A percentile compares a stretch with the other conserved stretches of the same genome.
Evolutionary conservation across 1,139 yeast genomes (phyloP).

Genomic region (Nakaseomyces bracarensis): DNA sequence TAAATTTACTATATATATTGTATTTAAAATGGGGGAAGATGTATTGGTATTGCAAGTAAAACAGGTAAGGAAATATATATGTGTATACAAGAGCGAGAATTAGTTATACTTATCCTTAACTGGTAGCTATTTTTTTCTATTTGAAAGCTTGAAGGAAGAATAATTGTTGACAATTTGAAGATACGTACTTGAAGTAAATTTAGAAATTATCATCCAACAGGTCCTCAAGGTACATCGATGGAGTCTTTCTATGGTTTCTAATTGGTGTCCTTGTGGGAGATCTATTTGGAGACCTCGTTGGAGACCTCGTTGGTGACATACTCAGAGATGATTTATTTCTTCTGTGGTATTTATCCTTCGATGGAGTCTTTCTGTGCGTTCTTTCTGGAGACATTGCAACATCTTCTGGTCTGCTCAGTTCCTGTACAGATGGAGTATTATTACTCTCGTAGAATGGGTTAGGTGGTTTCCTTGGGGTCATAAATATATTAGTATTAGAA

Average conservation of each 20-base stretch:
- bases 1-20: too few species aligned
- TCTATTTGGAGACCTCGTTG: slow-evolving; percentile 5
- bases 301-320: slow-evolving; percentile 10
- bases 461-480: slow-evolving; percentile 6
- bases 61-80: too few species aligned
- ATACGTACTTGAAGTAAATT: too few species aligned
- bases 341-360: slow-evolving; percentile 16
- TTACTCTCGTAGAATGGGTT: neutral
- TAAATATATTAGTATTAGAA: slow-evolving; percentile 9
- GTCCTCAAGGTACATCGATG: slow-evolving; percentile 51
- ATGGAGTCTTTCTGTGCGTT: slow-evolving; percentile 16
- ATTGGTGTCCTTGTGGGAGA: slow-evolving; percentile 10
- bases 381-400: slow-evolving; percentile 28
- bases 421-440: slow-evolving; percentile 1
- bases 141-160: too few species aligned
- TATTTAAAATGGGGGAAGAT: too few species aligned
- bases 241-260: slow-evolving; percentile 34
- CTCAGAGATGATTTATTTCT: slow-evolving; percentile 22
- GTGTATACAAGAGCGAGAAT: too few species aligned
- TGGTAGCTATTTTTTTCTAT: too few species aligned
- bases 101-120: too few species aligned
- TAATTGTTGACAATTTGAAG: too few species aligned
- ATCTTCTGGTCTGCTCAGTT: slow-evolving; percentile 22
- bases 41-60: too few species aligned
- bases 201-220: slow-evolving; percentile 37